Evolutionary conservation across 1,139 yeast genomes (phyloP), one percentile per base, ranked within the genome.

Genomic region (Blastobotrys proliferans): DNA sequence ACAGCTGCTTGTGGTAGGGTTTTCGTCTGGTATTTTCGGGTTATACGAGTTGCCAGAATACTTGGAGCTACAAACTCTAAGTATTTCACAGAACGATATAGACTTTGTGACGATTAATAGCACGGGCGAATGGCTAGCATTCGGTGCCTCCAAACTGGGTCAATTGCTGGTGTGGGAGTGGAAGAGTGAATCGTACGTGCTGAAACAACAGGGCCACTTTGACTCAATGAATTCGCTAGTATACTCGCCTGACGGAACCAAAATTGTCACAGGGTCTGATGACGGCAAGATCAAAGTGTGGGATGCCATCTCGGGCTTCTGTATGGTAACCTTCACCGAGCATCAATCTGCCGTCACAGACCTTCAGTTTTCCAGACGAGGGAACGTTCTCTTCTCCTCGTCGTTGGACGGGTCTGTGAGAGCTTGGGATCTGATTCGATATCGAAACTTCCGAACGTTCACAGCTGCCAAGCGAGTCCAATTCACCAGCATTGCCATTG

Each of bases 231-330:
- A 88, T 58, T 74, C 88, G 13, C 64, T 90, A 39, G 79, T 84
- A 29, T 92, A 92, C 58, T 86, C 97, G 0, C 97, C 97, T 0
- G 99, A 94, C 66, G 98, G 98, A 0, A 77, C 95, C 2, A 74
- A 90, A 53, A 74, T 92, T 6, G 94, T 90, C 1, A 90, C 98
- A 1, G 97, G 95, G 1, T 77, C 96, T 1, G 98, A 90, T 58
- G 99, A 92, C 60, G 99, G 99, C 39, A 90, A 88, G 56, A 84
- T 92, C 51, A 92, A 92, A 62, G 85, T 92, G 16, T 92, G 98
- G 98, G 98, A 94, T 61, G 81, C 88, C 18, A 75, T 74, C 16
- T 85, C 96, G 4, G 98, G 99, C 0, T 92, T 92, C 61, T 87
- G 97, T 62, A 72, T 92, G 28, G 88, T 82, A 43, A 92, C 99